A percentile compares a stretch with the other conserved stretches of the same genome.
phyloP scores from a whole-genome alignment of 768 basidiomycete species.

The Pleurotus cornucopiae region DNA sequence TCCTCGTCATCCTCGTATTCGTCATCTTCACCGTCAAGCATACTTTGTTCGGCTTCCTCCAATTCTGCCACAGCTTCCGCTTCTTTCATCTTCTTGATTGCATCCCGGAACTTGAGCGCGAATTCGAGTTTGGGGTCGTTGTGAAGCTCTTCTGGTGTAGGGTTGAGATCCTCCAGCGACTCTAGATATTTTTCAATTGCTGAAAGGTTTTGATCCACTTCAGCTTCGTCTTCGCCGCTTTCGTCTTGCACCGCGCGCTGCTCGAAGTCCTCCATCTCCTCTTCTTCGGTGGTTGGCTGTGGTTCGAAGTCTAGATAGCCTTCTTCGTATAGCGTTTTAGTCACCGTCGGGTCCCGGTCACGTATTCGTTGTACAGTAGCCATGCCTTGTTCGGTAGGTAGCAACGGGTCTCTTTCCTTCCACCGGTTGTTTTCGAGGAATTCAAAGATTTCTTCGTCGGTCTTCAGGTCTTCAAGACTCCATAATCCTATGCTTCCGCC shows the following conservation, averaged over 20 bases:
- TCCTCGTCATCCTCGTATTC: too few species aligned
- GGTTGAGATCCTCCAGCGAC: too few species aligned
- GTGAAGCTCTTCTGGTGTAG: too few species aligned
- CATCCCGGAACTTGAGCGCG: too few species aligned
- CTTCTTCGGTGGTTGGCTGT: neutral
- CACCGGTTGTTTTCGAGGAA: neutral
- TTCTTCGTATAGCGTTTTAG: neutral
- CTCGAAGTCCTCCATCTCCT: neutral
- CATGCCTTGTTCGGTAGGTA: neutral
- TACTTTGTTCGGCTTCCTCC: slow-evolving; percentile 2
- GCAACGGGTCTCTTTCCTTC: neutral
- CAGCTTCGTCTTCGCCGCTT: neutral
- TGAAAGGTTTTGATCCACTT: neutral
- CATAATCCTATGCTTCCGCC: neutral
- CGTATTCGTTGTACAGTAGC: neutral
- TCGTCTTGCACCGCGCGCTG: neutral
- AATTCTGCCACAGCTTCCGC: too few species aligned
- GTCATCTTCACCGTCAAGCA: too few species aligned
- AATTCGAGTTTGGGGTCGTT: too few species aligned
- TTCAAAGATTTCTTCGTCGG: neutral
- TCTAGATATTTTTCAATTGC: too few species aligned
- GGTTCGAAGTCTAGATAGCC: neutral
- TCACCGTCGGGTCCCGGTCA: neutral
- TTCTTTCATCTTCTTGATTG: too few species aligned
- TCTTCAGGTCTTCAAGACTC: neutral